Evolutionary conservation across 2,329 filamentous ascomycete genomes (phyloP).

Genomic region (Cytospora leucostoma): DNA sequence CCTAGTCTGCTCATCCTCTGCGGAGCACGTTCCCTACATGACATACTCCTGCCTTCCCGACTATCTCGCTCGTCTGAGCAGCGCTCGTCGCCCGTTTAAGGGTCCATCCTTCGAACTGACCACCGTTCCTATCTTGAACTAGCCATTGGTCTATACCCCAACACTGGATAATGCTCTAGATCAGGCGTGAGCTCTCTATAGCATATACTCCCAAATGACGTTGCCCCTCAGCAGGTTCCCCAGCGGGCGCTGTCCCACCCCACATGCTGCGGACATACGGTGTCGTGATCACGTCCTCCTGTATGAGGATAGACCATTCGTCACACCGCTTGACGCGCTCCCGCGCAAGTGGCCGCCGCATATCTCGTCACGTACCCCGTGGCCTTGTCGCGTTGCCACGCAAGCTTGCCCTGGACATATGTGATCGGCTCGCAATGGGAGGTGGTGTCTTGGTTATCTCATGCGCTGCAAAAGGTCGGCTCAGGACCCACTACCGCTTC

Average conservation of each 20-base stretch:
- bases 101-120: not conserved
- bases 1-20: not conserved
- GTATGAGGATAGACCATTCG: not conserved
- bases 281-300: not conserved
- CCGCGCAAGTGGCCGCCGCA: not conserved
- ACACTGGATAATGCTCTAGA: not conserved
- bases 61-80: not conserved
- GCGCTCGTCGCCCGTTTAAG: not conserved
- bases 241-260: not conserved
- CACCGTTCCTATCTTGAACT: not conserved
- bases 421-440: not conserved
- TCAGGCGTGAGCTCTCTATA: not conserved
- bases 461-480: not conserved
- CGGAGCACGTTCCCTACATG: not conserved
- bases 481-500: slow-evolving; percentile 6
- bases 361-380: not conserved
- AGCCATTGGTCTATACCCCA: not conserved
- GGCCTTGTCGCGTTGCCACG: not conserved
- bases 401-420: not conserved
- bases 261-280: not conserved
- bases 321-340: not conserved
- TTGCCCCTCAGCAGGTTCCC: not conserved
- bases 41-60: not conserved
- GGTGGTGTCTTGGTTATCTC: not conserved
- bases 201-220: not conserved